These are phyloP conservation scores for Hippophae gyantsensis DNA, from an alignment of 306 rosid species.

Conservation along the genomic window DNA sequence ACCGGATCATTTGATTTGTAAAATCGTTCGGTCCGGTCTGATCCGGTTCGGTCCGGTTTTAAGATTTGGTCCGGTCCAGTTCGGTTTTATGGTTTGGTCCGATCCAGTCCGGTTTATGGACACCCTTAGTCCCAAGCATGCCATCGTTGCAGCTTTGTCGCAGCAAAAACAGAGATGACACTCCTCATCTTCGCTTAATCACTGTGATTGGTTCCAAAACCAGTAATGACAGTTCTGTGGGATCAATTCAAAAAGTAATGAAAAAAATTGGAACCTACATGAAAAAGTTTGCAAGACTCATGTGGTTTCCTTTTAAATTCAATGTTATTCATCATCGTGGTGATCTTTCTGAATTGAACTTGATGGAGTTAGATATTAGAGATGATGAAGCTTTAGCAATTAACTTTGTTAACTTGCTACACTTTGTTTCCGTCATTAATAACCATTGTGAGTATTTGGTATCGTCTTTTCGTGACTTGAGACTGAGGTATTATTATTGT, in stretches of 20 bases:
- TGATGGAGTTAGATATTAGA: conserved; percentile 32
- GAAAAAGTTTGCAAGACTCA: conserved; percentile 84
- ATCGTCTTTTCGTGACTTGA: conserved; percentile 33
- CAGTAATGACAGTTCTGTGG: background rate
- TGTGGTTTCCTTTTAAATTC: conserved; percentile 90
- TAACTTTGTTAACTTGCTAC: conserved; percentile 60
- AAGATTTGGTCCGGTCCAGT: no score
- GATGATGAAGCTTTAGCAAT: conserved; percentile 75
- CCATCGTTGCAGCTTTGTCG: no score
- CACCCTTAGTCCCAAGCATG: no score
- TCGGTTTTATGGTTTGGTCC: no score
- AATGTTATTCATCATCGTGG: conserved; percentile 57
- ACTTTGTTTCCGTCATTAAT: conserved; percentile 34
- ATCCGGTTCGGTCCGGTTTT: no score
- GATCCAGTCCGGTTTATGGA: no score
- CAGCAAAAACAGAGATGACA: conserved; percentile 29
- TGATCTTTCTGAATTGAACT: conserved; percentile 53
- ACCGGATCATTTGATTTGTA: no score
- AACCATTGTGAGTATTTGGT: conserved; percentile 47
- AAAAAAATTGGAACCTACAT: conserved; percentile 64
- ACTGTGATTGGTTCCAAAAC: conserved; percentile 34
- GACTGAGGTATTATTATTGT: conserved; percentile 65
- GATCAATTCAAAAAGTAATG: conserved; percentile 51
- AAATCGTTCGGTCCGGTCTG: no score
- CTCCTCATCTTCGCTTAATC: conserved; percentile 72